Percentiles rank a stretch among this genome's conserved stretches.
Evolutionary conservation across 2,329 filamentous ascomycete species (phyloP).

Genomic region (Davidsoniella australis): DNA sequence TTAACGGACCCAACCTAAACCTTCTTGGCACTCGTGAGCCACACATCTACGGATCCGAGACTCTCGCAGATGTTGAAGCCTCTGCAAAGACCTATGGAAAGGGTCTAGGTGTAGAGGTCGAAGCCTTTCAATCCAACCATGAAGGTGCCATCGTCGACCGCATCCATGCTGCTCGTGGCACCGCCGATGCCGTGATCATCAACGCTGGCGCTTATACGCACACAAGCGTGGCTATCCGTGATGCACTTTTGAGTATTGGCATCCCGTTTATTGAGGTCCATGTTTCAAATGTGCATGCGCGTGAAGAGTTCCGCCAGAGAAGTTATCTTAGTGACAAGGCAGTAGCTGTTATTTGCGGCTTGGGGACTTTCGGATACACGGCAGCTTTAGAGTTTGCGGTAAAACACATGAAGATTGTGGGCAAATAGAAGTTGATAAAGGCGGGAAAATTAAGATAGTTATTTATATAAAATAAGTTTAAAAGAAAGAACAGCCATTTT

Average conservation of each 20-base stretch:
- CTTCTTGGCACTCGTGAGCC: conserved; percentile 62
- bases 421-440: not conserved
- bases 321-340: conserved; percentile 65
- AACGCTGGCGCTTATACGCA: conserved; percentile 64
- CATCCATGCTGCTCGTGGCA: conserved; percentile 46
- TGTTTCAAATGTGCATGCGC: conserved; percentile 54
- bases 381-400: conserved; percentile 38
- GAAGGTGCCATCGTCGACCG: conserved; percentile 60
- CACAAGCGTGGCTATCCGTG: conserved; percentile 58
- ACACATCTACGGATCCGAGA: conserved; percentile 53
- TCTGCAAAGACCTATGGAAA: conserved; percentile 32
- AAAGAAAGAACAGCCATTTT: not conserved
- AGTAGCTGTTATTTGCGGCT: conserved; percentile 51
- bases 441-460: conserved; percentile 1
- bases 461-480: not conserved
- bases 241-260: conserved; percentile 49
- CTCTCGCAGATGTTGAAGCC: conserved; percentile 43
- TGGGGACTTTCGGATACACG: conserved; percentile 45
- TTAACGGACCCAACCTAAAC: conserved; percentile 75
- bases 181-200: conserved; percentile 51
- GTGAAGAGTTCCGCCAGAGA: conserved; percentile 51
- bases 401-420: conserved; percentile 28
- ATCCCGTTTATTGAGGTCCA: conserved; percentile 69
- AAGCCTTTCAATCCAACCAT: conserved; percentile 58
- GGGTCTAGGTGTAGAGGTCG: conserved; percentile 29